Evolutionary conservation across 768 basidiomycete species (phyloP).

Genomic region (Lactarius vividus): DNA sequence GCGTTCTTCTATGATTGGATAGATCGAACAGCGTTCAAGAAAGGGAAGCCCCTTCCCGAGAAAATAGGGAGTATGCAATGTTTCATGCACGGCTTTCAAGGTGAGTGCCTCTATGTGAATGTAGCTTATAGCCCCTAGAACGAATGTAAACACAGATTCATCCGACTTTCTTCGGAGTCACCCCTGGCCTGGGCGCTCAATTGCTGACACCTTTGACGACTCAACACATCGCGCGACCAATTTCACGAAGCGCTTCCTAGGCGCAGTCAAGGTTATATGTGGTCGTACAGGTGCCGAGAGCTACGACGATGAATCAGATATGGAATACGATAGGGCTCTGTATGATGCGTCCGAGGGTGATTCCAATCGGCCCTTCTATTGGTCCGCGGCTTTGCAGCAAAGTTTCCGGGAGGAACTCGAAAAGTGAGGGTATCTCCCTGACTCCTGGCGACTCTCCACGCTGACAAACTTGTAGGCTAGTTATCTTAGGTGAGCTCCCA

Average conservation of each 20-base stretch:
- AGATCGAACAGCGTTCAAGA: slow-evolving; percentile 76
- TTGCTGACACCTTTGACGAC: slow-evolving; percentile 84
- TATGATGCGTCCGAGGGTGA: slow-evolving; percentile 66
- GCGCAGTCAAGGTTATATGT: slow-evolving; percentile 75
- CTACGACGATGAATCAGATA: slow-evolving; percentile 61
- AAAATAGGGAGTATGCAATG: slow-evolving; percentile 92
- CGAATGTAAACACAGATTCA: slow-evolving; percentile 51
- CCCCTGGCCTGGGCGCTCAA: slow-evolving; percentile 84
- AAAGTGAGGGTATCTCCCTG: slow-evolving; percentile 50
- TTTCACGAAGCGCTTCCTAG: slow-evolving; percentile 62
- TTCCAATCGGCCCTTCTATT: slow-evolving; percentile 67
- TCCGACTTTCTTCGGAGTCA: slow-evolving; percentile 83
- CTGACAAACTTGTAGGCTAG: slow-evolving; percentile 50
- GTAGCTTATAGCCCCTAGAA: background rate
- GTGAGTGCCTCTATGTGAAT: slow-evolving; percentile 35
- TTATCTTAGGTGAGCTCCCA: slow-evolving; percentile 65
- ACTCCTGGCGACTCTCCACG: slow-evolving; percentile 13
- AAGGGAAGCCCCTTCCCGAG: slow-evolving; percentile 78
- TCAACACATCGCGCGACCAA: slow-evolving; percentile 72
- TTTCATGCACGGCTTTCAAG: slow-evolving; percentile 81
- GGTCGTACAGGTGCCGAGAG: slow-evolving; percentile 76
- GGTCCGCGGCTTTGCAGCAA: slow-evolving; percentile 74
- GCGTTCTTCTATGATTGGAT: slow-evolving; percentile 95
- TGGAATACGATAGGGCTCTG: slow-evolving; percentile 68
- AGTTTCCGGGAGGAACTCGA: slow-evolving; percentile 87